These are phyloP conservation scores for Tilletiaria anomala DNA, from an alignment of 1,284 basidiomycete species.

Conservation along the genomic window DNA sequence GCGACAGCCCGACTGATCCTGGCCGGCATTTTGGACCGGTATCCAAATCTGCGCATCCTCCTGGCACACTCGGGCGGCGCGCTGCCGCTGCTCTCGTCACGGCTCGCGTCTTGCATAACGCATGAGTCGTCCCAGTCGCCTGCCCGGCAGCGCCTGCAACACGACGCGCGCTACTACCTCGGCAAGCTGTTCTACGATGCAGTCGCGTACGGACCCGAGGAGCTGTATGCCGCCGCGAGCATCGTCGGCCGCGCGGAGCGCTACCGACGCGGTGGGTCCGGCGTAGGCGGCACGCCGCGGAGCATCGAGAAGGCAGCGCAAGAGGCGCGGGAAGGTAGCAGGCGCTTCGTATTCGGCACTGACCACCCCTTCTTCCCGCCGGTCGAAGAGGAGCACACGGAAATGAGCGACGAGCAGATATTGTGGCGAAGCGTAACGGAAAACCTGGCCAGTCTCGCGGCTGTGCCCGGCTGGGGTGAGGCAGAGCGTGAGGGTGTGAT, in stretches of 20 bases:
- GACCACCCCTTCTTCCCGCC: conserved; percentile 84
- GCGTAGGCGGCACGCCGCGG: conserved; percentile 8
- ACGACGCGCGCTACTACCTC: conserved; percentile 62
- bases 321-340: conserved; percentile 41
- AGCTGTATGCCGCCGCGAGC: conserved; percentile 59
- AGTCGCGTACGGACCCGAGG: conserved; percentile 67
- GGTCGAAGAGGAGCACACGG: no score
- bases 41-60: conserved; percentile 56
- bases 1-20: conserved; percentile 56
- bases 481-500: no score
- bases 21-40: conserved; percentile 60
- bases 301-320: not conserved
- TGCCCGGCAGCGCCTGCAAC: conserved; percentile 55
- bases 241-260: conserved; percentile 51
- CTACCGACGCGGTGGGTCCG: conserved; percentile 40
- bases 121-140: conserved; percentile 68
- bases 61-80: conserved; percentile 73
- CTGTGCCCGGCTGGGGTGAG: not conserved
- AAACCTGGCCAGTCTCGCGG: not conserved
- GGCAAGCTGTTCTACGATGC: conserved; percentile 67
- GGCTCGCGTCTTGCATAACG: conserved; percentile 63
- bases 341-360: conserved; percentile 63
- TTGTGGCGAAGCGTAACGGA: not conserved
- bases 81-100: conserved; percentile 59
- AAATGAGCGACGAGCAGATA: not conserved